Percentiles rank a stretch among this genome's conserved stretches.
phyloP scores from a whole-genome alignment of 345 rosid species.

The Alliaria petiolata region DNA sequence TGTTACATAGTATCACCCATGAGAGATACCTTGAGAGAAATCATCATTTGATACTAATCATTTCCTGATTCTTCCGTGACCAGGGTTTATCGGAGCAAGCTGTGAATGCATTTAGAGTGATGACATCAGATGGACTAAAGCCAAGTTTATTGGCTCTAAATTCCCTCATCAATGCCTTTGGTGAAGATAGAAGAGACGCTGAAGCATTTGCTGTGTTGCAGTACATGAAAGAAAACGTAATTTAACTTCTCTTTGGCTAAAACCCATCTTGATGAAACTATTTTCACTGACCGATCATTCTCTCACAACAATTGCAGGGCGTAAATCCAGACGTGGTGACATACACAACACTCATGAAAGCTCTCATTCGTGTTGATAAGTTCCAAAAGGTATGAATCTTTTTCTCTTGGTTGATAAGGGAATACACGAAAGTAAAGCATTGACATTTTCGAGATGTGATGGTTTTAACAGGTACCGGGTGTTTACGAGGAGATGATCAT shows the following conservation, averaged over 20 bases:
- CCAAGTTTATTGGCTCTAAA: constrained; percentile 87
- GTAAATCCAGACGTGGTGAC: constrained; percentile 94
- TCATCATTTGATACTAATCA: not conserved
- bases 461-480: constrained; percentile 65
- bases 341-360: constrained; percentile 90
- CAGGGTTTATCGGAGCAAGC: constrained; percentile 98
- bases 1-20: not conserved
- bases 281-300: constrained; percentile 21
- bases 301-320: constrained; percentile 46
- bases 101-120: constrained; percentile 74
- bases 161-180: constrained; percentile 92
- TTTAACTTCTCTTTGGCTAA: constrained; percentile 2
- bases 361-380: constrained; percentile 85
- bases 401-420: not conserved
- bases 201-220: constrained; percentile 93
- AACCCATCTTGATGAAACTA: constrained; percentile 13
- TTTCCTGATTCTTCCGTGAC: not conserved
- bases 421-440: not conserved
- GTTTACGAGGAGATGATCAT: constrained; percentile 91
- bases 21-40: not conserved
- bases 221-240: constrained; percentile 91
- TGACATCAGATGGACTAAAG: constrained; percentile 84
- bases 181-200: constrained; percentile 85
- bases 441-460: constrained; percentile 7
- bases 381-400: constrained; percentile 58